A percentile compares a stretch with the other conserved stretches of the same genome.
These are phyloP conservation scores for Phanerochaete sordida DNA, from an alignment of 768 basidiomycete species.

Conservation along the genomic window DNA sequence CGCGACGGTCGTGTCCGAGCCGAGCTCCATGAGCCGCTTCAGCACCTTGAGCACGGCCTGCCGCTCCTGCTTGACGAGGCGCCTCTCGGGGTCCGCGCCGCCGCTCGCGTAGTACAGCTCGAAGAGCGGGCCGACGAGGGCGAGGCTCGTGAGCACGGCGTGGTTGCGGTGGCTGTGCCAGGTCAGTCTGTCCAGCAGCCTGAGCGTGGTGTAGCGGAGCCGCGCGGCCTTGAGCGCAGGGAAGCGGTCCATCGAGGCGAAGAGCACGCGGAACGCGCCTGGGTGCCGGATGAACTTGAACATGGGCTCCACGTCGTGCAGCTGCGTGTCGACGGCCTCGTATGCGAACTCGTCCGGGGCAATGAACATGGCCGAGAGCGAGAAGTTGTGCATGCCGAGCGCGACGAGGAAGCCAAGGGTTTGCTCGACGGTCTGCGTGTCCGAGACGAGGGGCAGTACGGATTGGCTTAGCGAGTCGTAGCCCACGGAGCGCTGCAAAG, in stretches of 20 bases:
- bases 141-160: constrained; percentile 58
- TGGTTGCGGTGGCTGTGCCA: constrained; percentile 65
- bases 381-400: constrained; percentile 64
- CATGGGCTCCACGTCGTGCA: constrained; percentile 36
- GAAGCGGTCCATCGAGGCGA: constrained; percentile 38
- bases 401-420: constrained; percentile 67
- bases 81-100: background rate
- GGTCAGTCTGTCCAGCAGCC: constrained; percentile 60
- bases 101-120: constrained; percentile 36
- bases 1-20: constrained; percentile 62
- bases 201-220: constrained; percentile 53
- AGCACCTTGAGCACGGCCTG: constrained; percentile 59
- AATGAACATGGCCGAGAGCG: constrained; percentile 51
- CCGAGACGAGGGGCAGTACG: constrained; percentile 46
- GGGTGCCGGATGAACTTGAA: constrained; percentile 54
- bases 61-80: constrained; percentile 42
- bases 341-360: constrained; percentile 39
- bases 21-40: constrained; percentile 70
- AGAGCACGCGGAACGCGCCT: constrained; percentile 58
- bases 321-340: constrained; percentile 39
- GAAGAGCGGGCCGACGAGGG: constrained; percentile 53
- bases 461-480: constrained; percentile 63
- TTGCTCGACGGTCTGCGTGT: constrained; percentile 44
- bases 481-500: constrained; percentile 51
- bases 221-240: constrained; percentile 28